These are phyloP conservation scores for Bryum argenteum DNA, from an alignment of 225 moss, liverwort and hornwort genomes.

Conservation along the genomic window DNA sequence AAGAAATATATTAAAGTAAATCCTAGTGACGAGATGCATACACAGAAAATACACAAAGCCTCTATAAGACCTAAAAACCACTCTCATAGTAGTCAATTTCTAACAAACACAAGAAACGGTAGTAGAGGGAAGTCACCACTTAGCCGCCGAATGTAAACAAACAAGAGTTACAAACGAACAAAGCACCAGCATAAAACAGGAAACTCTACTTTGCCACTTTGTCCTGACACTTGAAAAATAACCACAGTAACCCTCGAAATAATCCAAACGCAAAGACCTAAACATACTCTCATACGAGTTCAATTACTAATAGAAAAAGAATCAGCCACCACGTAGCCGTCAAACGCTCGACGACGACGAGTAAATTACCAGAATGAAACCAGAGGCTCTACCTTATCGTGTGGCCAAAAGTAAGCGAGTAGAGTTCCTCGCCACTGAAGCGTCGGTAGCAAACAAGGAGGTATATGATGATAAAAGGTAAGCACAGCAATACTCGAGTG, in stretches of 20 bases:
- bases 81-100: not conserved
- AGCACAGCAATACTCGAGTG: slow-evolving; percentile 18
- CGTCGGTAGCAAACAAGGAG: not conserved
- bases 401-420: not conserved
- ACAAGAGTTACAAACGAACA: not conserved
- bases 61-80: not conserved
- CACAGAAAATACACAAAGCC: not conserved
- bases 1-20: not conserved
- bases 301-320: too few relatives aligned
- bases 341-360: too few relatives aligned
- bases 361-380: not conserved
- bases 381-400: not conserved
- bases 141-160: not conserved
- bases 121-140: not conserved
- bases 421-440: not conserved
- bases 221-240: too few relatives aligned
- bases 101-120: not conserved
- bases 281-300: too few relatives aligned
- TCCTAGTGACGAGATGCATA: not conserved
- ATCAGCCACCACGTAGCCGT: too few relatives aligned
- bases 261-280: too few relatives aligned
- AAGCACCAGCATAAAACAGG: too few relatives aligned
- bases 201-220: too few relatives aligned
- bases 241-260: too few relatives aligned
- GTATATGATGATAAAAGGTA: not conserved